Base-by-base conservation (phyloP, 805 yeast genomes). In the Barnettozyma botsteinii region DNA sequence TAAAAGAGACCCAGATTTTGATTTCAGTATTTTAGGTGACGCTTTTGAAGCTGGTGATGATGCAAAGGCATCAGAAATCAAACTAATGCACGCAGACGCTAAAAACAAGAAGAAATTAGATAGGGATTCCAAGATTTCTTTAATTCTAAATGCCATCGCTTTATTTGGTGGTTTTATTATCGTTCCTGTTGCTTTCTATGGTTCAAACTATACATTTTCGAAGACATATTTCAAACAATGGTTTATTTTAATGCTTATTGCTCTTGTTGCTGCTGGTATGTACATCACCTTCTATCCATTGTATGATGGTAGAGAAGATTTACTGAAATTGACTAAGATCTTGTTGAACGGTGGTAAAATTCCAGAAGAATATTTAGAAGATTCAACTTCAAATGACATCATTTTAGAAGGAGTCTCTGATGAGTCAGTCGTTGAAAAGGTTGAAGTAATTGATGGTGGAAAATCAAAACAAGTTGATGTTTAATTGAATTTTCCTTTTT, bases 111-210 rank as follows among this genome's bases (percentile, higher is more conserved):
- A 47, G 15, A 38, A 37, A 5, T 39, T 59, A 32, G 65, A 63
- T 42, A 59, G 47, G 26, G 76, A 71, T 27, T 60, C 65, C 8
- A 50, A 56, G 22, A 61, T 70, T 44, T 67, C 75, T 51, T 49
- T 67, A 8, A 46, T 59, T 2, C 55, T 73, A 26, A 73, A 75
- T 34, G 20, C 48, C 12, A 51, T 64, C 27, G 24, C 59, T 11
- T 18, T 64, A 4, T 34, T 59, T 17, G 60, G 62, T 3, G 61
- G 56, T 15, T 62, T 57, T 41, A 37, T 66, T 7, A 45, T 64
- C 18, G 47, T 64, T 23, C 62, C 67, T 1, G 42, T 55, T 24
- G 56, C 62, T 0, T 48, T 61, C 27, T 60, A 62, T 44, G 70
- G 67, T 4, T 46, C 63, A 21, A 48, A 57, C 15, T 60, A 61